phyloP scores from a whole-genome alignment of 495 filamentous ascomycete species.

The Bacidia gigantensis region DNA sequence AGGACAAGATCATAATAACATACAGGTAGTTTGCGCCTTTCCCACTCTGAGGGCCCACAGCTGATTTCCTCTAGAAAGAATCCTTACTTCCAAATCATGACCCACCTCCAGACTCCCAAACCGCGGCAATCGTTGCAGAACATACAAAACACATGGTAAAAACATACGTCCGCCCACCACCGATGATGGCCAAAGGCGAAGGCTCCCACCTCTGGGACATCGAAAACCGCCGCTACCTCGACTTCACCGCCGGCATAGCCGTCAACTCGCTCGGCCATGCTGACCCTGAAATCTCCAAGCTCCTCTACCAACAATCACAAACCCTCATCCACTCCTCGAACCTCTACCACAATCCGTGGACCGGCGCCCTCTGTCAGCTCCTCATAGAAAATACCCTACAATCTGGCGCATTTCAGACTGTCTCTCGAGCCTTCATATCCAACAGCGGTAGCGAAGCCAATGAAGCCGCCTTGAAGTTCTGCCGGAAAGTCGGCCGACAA shows the following conservation, averaged over 20 bases:
- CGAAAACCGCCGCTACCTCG: conserved; percentile 77
- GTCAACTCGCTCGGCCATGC: conserved; percentile 87
- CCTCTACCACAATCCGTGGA: conserved; percentile 93
- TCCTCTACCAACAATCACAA: conserved; percentile 64
- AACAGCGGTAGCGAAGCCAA: conserved; percentile 94
- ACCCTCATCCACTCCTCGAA: conserved; percentile 84
- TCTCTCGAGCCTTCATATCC: conserved; percentile 75
- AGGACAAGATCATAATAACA: conserved; percentile 7
- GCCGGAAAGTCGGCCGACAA: conserved; percentile 64
- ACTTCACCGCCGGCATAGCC: conserved; percentile 91
- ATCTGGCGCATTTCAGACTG: conserved; percentile 68
- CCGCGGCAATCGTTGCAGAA: conserved; percentile 55
- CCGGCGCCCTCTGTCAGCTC: conserved; percentile 68
- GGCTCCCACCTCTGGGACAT: conserved; percentile 84
- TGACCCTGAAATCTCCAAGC: conserved; percentile 52
- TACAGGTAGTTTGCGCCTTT: not conserved
- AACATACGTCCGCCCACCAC: conserved; percentile 83
- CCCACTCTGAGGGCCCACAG: not conserved
- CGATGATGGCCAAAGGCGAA: conserved; percentile 74
- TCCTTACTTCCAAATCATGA: conserved; percentile 58
- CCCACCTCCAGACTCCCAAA: conserved; percentile 61
- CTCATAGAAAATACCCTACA: conserved; percentile 64
- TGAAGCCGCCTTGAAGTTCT: conserved; percentile 94
- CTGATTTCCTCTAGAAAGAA: conserved; percentile 37
- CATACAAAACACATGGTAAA: conserved; percentile 80